Base-by-base conservation (phyloP, 176 grass and related monocot genomes). In the Musa itinerans region DNA sequence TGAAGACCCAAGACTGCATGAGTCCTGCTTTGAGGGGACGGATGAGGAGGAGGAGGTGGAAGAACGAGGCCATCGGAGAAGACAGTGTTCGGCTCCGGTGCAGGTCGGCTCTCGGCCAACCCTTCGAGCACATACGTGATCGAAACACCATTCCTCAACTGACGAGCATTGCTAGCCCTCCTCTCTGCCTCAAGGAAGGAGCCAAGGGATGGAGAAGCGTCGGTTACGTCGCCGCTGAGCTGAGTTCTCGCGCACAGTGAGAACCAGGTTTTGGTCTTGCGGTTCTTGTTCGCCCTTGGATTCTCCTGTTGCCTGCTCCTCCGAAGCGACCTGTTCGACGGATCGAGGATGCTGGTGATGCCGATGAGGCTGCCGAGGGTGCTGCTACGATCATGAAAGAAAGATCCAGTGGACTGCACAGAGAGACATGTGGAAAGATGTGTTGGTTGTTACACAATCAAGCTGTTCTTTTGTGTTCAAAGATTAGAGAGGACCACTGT, bases 291-390 rank as follows among this genome's bases (percentile, higher is more conserved):
- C 67, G 13, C 49, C n/a, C 69, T 73, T 12, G 78, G 17, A 20
- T 12, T 68, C 24, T 78, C 26, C 13, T 16, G 21, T 6, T 11
- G 54, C 29, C 20, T 52, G 55, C 78, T 71, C 55, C 78, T 59
- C 48, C 69, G 50, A 22, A 64, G 68, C 22, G 69, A 64, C 21
- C 68, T 59, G 55, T 21, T 73, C 0, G 78, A 73, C n/a, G 73
- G 69, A 20, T 80, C 78, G 22, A 80, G n/a, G 67, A 79, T 70
- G 67, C 68, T 62, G 17, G 54, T 62, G 16, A 80, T 80, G 69
- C 78, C 78, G 14, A 80, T 80, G 43, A 80, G 78, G 78, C 69
- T 80, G 48, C 78, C 78, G 27, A 80, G 69, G 14, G 69, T 73
- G 48, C 65, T 64, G 68, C 68, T 80, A 2, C 69, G n/a, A 27